Percentiles rank a stretch among this genome's conserved stretches.
These are phyloP conservation scores for Rhizoclosmatium globosum DNA, from an alignment of 192 early-diverging fungal species.

Conservation along the genomic window DNA sequence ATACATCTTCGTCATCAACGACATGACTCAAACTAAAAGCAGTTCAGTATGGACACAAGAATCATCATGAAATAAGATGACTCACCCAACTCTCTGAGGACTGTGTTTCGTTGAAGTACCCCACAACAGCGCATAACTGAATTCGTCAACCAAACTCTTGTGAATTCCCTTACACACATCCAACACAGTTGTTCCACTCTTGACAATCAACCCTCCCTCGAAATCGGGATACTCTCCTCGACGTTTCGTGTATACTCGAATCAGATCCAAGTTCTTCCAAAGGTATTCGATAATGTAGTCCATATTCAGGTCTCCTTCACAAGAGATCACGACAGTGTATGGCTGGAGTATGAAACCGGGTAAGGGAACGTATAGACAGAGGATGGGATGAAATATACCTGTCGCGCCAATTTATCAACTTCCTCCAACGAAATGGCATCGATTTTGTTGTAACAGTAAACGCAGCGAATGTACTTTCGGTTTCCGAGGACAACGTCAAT, in stretches of 20 bases:
- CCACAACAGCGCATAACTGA: conserved; percentile 98
- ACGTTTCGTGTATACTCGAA: conserved; percentile 97
- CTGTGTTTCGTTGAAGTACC: conserved; percentile 95
- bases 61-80: background rate
- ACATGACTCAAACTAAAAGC: conserved; percentile 69
- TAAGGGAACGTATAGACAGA: background rate
- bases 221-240: conserved; percentile 96
- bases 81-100: conserved; percentile 88
- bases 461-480: conserved; percentile 93
- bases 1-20: conserved; percentile 95
- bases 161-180: conserved; percentile 86
- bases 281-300: conserved; percentile 90
- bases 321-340: conserved; percentile 90
- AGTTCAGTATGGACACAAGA: conserved; percentile 49
- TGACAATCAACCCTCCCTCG: conserved; percentile 88
- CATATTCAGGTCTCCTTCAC: conserved; percentile 91
- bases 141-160: conserved; percentile 82
- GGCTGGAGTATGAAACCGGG: conserved; percentile 46
- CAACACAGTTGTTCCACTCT: conserved; percentile 57
- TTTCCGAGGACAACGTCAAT: conserved; percentile 99
- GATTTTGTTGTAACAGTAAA: conserved; percentile 97
- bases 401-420: conserved; percentile 89
- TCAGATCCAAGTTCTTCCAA: conserved; percentile 88
- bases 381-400: conserved; percentile 34
- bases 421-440: conserved; percentile 95